A percentile compares a stretch with the other conserved stretches of the same genome.
Evolutionary conservation across 1,284 basidiomycete species (phyloP).

Genomic region (Athelia sp.): DNA sequence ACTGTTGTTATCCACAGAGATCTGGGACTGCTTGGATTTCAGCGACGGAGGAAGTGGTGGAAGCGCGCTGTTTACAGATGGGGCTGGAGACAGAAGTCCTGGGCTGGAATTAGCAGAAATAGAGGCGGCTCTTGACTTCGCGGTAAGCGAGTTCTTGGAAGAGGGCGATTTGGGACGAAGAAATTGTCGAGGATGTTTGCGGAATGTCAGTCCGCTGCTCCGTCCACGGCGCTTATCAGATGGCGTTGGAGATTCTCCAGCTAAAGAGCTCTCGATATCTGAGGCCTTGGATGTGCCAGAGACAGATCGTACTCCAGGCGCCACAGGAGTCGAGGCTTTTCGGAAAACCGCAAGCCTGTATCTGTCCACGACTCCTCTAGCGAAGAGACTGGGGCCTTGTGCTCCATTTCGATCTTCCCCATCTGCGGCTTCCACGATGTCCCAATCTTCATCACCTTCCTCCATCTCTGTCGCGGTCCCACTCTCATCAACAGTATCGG

Average conservation of each 20-base stretch:
- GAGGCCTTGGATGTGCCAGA: slow-evolving; percentile 57
- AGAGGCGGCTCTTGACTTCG: slow-evolving; percentile 43
- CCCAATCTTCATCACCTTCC: slow-evolving; percentile 82
- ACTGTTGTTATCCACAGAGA: slow-evolving; percentile 57
- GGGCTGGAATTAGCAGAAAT: slow-evolving; percentile 42
- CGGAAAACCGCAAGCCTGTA: slow-evolving; percentile 80
- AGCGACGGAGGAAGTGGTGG: slow-evolving; percentile 56
- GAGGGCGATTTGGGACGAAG: slow-evolving; percentile 62
- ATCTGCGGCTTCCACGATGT: slow-evolving; percentile 74
- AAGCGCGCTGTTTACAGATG: slow-evolving; percentile 41
- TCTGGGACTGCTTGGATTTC: slow-evolving; percentile 70
- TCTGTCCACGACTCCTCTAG: slow-evolving; percentile 78
- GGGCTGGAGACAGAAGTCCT: slow-evolving; percentile 51
- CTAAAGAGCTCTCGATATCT: slow-evolving; percentile 23
- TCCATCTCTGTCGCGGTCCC: slow-evolving; percentile 48
- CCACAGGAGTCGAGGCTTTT: slow-evolving; percentile 59
- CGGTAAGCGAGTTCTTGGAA: slow-evolving; percentile 34
- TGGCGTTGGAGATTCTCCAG: slow-evolving; percentile 38
- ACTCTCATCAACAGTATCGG: slow-evolving; percentile 53
- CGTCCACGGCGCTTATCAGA: slow-evolving; percentile 62
- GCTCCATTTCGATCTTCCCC: slow-evolving; percentile 76
- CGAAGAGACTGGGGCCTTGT: slow-evolving; percentile 72
- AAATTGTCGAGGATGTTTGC: slow-evolving; percentile 66
- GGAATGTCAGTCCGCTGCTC: slow-evolving; percentile 61
- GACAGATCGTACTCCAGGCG: slow-evolving; percentile 35